Conservation (phyloP, 208 protist genomes). For the Jaenimonas drosophilae region DNA sequence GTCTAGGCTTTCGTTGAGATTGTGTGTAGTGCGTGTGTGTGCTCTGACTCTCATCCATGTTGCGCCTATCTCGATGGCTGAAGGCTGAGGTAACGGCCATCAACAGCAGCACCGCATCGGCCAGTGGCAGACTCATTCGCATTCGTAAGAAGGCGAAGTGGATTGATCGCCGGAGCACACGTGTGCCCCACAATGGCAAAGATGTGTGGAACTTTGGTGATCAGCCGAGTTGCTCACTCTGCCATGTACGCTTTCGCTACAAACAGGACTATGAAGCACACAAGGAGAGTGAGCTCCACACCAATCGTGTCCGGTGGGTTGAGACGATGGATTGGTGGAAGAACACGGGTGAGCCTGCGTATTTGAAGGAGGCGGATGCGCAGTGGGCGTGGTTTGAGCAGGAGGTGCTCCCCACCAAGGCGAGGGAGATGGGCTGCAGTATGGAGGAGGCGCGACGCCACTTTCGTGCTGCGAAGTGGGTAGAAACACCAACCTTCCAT, state of each 20-base stretch:
- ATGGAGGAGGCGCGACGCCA: conserved; percentile 37
- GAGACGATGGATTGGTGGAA: conserved; percentile 84
- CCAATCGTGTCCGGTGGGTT: conserved; percentile 74
- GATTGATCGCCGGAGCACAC: conserved; percentile 77
- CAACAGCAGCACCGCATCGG: conserved; percentile 67
- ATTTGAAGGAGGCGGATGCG: conserved; percentile 21
- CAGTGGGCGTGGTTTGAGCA: conserved; percentile 75
- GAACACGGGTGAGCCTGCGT: conserved; percentile 60
- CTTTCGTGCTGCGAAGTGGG: conserved; percentile 45
- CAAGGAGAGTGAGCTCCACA: conserved; percentile 85
- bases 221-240: conserved; percentile 81
- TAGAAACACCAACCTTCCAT: conserved; percentile 61
- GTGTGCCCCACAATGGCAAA: conserved; percentile 80
- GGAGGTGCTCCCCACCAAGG: conserved; percentile 53
- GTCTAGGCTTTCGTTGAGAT: not conserved
- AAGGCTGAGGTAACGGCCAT: conserved; percentile 61
- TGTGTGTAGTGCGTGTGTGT: not conserved
- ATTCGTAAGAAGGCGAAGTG: conserved; percentile 87
- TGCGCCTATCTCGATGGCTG: conserved; percentile 21
- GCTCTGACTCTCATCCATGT: conserved; percentile 9
- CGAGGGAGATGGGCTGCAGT: conserved; percentile 38
- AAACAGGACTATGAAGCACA: conserved; percentile 88
- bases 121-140: conserved; percentile 71
- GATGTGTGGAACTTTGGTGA: conserved; percentile 81
- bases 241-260: conserved; percentile 83